Evolutionary conservation across 2,329 filamentous ascomycete species (phyloP), one percentile per base, ranked within the genome.

Genomic region (Metarhizium robertsii): DNA sequence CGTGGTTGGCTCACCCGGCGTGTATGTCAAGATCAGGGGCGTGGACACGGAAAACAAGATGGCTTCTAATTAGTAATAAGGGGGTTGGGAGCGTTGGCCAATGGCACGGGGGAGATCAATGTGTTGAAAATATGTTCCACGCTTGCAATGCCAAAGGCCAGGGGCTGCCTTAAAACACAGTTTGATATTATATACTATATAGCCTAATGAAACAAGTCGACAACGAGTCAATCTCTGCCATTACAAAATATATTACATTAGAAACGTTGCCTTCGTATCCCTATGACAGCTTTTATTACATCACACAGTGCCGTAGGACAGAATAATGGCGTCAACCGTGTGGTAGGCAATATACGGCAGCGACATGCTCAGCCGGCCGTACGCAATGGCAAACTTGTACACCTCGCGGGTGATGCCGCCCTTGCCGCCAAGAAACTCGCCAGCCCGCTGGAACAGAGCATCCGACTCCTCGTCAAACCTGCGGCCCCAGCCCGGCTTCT

Each of bases 261-360:
- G 0, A 36, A 8, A 36, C 34, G 13, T 36, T 7, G 3, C 4
- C 25, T 25, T 25, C 25, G 25, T 25, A 25, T 4, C 3, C 25
- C 25, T 25, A 25, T 25, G 4, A 25, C 25, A 1, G 25, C 25
- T 25, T 25, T 25, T 25, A 25, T 25, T 25, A 25, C 25, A 25
- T 25, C 4, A 25, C 25, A 25, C 3, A 25, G 38, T 18, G 14
- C 57, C 57, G 43, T 49, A 48, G 0, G 51, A 36, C 47, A 57
- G 52, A 6, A 59, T 57, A 36, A 57, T 55, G 18, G 55, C 55
- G 52, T 54, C 55, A 3, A 57, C 25, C 13, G 52, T 49, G 6
- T 57, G 51, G 18, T 59, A 56, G 2, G 57, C 55, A 25, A 59
- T 42, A 29, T 54, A 57, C 13, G 55, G 57, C 32, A 57, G 40